Evolutionary conservation across 2,329 filamentous ascomycete genomes (phyloP).

Genomic region (Aspergillus hortae): DNA sequence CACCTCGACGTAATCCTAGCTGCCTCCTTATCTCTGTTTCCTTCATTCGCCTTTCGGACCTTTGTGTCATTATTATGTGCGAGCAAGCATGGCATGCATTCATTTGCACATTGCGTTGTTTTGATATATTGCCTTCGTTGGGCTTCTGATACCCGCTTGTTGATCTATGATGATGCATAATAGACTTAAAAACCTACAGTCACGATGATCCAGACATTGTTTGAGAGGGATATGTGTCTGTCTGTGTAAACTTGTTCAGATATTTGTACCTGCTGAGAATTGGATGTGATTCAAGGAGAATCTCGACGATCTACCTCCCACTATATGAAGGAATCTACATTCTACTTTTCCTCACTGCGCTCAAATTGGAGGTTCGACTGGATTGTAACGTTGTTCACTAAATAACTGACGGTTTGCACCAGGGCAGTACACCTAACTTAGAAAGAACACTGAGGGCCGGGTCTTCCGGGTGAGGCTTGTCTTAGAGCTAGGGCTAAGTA

Average conservation of each 20-base stretch:
- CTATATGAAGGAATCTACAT: no score
- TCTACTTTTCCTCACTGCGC: no score
- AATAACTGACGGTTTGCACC: no score
- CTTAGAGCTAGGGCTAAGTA: background rate
- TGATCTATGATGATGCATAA: conserved; percentile 1
- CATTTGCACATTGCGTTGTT: conserved; percentile 16
- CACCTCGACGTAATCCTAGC: background rate
- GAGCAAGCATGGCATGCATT: background rate
- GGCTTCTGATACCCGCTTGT: conserved; percentile 7
- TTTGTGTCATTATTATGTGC: background rate
- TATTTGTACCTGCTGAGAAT: background rate
- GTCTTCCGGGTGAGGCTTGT: background rate
- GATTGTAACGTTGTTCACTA: no score
- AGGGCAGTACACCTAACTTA: no score
- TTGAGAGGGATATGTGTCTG: no score
- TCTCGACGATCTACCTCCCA: no score
- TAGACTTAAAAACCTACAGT: conserved; percentile 3
- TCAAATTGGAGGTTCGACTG: background rate
- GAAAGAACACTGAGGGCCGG: background rate
- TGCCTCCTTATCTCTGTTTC: background rate
- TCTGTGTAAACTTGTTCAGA: no score
- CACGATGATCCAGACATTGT: background rate
- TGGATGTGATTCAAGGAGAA: no score
- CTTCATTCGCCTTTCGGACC: background rate
- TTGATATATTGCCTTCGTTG: background rate